phyloP scores from a whole-genome alignment of 1,284 basidiomycete species.

The Microbotryum lychnidis-dioicae region DNA sequence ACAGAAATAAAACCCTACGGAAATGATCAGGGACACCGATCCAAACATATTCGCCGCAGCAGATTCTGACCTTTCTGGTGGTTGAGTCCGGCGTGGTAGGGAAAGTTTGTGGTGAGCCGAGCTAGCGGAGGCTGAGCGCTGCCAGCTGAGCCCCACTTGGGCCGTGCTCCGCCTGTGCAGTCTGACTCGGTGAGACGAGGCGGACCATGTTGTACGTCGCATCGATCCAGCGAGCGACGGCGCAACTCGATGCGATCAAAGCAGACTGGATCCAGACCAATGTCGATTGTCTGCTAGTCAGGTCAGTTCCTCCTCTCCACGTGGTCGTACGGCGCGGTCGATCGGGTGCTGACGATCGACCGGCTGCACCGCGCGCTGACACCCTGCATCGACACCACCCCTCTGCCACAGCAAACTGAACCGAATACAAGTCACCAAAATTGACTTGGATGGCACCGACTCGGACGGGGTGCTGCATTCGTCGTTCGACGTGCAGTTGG shows the following conservation, averaged over 20 bases:
- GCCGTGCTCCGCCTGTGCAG: too few species aligned
- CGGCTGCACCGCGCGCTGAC: background rate
- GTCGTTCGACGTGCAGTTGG: constrained; percentile 17
- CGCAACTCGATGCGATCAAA: constrained; percentile 24
- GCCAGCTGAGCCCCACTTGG: too few species aligned
- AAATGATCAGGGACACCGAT: too few species aligned
- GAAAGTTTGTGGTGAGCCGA: too few species aligned
- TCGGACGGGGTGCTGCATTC: background rate
- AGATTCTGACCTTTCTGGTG: too few species aligned
- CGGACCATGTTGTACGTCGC: constrained; percentile 31
- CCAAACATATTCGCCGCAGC: too few species aligned
- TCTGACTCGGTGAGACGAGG: too few species aligned
- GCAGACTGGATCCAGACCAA: constrained; percentile 17
- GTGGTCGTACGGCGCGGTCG: background rate
- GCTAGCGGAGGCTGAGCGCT: too few species aligned
- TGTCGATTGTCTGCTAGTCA: constrained; percentile 20
- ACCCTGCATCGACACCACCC: background rate
- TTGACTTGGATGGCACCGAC: constrained; percentile 3
- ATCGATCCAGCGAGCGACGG: constrained; percentile 17
- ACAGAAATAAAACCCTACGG: too few species aligned
- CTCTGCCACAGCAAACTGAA: constrained; percentile 27
- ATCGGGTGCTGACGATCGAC: background rate
- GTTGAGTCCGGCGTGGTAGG: too few species aligned
- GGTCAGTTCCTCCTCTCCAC: constrained; percentile 17
- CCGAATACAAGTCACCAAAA: constrained; percentile 20